Conservation (phyloP, 2,329 filamentous ascomycete species). For the Fusarium lyarnte region DNA sequence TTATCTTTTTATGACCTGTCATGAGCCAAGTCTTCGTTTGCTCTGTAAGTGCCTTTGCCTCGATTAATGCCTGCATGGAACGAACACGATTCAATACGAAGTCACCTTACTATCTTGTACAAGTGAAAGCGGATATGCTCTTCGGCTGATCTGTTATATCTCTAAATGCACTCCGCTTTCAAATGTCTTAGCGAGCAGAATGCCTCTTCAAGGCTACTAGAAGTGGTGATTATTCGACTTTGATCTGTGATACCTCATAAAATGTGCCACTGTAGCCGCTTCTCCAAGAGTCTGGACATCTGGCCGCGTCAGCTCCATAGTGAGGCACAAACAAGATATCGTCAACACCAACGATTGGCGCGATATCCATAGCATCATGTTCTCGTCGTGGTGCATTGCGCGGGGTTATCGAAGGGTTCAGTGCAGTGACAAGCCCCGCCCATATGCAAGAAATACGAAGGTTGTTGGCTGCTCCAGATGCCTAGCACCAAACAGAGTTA, state of each 20-base stretch:
- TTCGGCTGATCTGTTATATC: neutral
- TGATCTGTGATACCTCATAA: constrained; percentile 14
- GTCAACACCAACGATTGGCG: constrained; percentile 23
- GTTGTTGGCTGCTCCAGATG: constrained; percentile 21
- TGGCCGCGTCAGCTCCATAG: constrained; percentile 29
- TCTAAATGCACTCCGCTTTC: neutral
- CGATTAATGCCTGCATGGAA: neutral
- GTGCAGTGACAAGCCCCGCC: constrained; percentile 26
- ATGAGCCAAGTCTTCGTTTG: constrained; percentile 1
- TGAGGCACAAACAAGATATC: constrained; percentile 12
- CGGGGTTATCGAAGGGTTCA: constrained; percentile 27
- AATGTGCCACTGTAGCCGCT: neutral
- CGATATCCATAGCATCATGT: constrained; percentile 31
- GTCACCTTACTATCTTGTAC: neutral
- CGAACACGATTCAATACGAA: constrained; percentile 11
- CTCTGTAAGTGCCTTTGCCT: neutral
- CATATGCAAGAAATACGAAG: constrained; percentile 39
- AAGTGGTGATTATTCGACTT: constrained; percentile 4
- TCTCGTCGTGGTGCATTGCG: constrained; percentile 34
- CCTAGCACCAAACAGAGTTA: constrained; percentile 28
- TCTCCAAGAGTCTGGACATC: neutral
- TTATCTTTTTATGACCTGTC: neutral
- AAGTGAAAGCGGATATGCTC: neutral
- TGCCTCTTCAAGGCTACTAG: neutral
- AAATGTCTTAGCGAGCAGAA: neutral